A percentile compares a stretch with the other conserved stretches of the same genome.
Evolutionary conservation across 768 basidiomycete genomes (phyloP).

Genomic region (Boletus edulis): DNA sequence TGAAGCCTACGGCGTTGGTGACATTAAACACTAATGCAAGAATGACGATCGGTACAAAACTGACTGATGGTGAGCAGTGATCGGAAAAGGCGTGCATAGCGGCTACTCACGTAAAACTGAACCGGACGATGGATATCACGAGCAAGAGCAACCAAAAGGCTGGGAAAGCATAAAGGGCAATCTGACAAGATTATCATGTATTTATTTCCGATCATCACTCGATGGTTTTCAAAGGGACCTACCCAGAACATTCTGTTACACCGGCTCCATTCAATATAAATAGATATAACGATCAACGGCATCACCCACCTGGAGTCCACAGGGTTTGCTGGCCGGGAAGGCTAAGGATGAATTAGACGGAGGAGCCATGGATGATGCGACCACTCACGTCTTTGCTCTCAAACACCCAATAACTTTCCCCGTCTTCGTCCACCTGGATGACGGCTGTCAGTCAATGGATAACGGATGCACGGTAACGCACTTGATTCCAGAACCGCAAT

Average conservation of each 20-base stretch:
- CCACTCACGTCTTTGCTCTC: conserved; percentile 88
- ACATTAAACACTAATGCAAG: conserved; percentile 96
- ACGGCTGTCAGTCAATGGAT: neutral
- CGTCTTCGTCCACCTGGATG: conserved; percentile 87
- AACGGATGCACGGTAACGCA: conserved; percentile 19
- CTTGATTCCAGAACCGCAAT: conserved; percentile 97
- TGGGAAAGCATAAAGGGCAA: conserved; percentile 88
- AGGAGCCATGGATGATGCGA: neutral
- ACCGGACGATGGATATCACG: conserved; percentile 85
- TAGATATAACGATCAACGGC: conserved; percentile 2
- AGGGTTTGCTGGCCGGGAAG: conserved; percentile 84
- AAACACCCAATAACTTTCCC: conserved; percentile 96
- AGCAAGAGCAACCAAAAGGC: conserved; percentile 83
- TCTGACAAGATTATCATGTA: conserved; percentile 41
- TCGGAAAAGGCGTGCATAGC: conserved; percentile 2
- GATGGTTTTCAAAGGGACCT: conserved; percentile 24
- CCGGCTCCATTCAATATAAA: conserved; percentile 5
- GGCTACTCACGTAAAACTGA: conserved; percentile 74
- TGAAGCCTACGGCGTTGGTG: conserved; percentile 95
- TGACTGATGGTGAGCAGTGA: conserved; percentile 31
- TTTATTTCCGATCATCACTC: conserved; percentile 10
- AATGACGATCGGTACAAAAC: conserved; percentile 91
- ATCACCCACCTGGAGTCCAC: conserved; percentile 75
- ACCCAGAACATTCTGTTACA: conserved; percentile 88
- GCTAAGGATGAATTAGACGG: conserved; percentile 43